phyloP scores from a whole-genome alignment of 495 filamentous ascomycete species.

The Lasiosphaeris hirsuta region DNA sequence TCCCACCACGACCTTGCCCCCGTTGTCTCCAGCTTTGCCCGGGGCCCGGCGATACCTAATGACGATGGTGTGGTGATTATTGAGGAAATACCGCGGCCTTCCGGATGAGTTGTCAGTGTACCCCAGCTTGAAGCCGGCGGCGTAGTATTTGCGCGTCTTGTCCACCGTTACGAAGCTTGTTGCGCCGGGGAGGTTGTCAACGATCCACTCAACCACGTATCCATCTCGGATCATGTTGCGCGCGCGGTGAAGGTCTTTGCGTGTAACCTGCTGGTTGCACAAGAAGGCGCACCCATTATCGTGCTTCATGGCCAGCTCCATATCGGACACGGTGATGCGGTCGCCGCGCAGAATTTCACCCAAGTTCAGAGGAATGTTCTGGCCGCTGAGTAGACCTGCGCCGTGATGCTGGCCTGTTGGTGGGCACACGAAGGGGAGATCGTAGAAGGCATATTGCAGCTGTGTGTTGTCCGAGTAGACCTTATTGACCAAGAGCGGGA shows the following conservation, averaged over 20 bases:
- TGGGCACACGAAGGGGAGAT: constrained; percentile 88
- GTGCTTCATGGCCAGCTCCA: constrained; percentile 75
- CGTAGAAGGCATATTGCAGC: constrained; percentile 90
- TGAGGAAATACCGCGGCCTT: constrained; percentile 70
- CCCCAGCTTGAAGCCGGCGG: constrained; percentile 91
- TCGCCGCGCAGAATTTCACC: constrained; percentile 91
- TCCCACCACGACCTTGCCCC: constrained; percentile 80
- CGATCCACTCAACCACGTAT: constrained; percentile 94
- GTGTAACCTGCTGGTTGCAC: constrained; percentile 65
- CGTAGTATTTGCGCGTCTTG: constrained; percentile 85
- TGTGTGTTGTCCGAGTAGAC: constrained; percentile 91
- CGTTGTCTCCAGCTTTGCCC: constrained; percentile 61
- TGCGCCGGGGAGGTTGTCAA: constrained; percentile 89
- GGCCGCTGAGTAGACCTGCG: constrained; percentile 71
- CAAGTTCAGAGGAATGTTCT: constrained; percentile 83
- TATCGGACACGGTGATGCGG: constrained; percentile 85
- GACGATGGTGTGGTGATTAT: constrained; percentile 89
- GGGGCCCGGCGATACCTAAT: constrained; percentile 78
- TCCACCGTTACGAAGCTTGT: constrained; percentile 92
- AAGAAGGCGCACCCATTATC: constrained; percentile 74
- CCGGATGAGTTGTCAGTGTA: constrained; percentile 67
- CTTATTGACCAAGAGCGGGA: constrained; percentile 92
- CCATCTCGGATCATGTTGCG: constrained; percentile 73
- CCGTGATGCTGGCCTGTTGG: constrained; percentile 68
- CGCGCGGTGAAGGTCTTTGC: constrained; percentile 65